phyloP scores from a whole-genome alignment of 768 basidiomycete genomes.

The Xerocomus potaroensis region DNA sequence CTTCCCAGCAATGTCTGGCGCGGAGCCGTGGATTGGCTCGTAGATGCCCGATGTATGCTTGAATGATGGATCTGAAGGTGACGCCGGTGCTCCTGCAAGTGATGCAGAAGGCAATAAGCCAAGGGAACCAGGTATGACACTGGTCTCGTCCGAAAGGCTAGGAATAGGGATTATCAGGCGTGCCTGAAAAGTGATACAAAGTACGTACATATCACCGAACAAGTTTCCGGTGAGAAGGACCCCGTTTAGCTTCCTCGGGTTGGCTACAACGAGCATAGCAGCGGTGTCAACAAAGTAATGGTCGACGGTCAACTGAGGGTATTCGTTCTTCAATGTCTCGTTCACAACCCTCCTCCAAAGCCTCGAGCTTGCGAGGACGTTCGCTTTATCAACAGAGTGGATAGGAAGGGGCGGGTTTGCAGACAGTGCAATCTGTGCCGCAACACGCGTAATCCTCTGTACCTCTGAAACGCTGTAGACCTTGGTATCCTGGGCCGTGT shows the following conservation, averaged over 20 bases:
- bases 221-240: constrained; percentile 93
- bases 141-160: constrained; percentile 94
- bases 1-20: constrained; percentile 92
- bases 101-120: constrained; percentile 96
- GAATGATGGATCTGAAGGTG: constrained; percentile 49
- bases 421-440: constrained; percentile 85
- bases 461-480: constrained; percentile 90
- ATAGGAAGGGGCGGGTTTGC: constrained; percentile 81
- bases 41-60: constrained; percentile 86
- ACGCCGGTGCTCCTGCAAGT: constrained; percentile 80
- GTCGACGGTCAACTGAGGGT: constrained; percentile 80
- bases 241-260: constrained; percentile 90
- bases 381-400: constrained; percentile 97
- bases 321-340: constrained; percentile 79
- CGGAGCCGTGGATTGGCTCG: constrained; percentile 96
- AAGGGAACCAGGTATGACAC: constrained; percentile 96
- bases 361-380: constrained; percentile 91
- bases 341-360: constrained; percentile 93
- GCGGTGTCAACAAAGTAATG: constrained; percentile 96
- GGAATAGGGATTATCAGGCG: constrained; percentile 1
- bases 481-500: constrained; percentile 89
- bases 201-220: constrained; percentile 92
- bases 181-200: neutral
- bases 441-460: constrained; percentile 91
- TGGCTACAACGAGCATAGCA: constrained; percentile 90